Evolutionary conservation across 2,329 filamentous ascomycete genomes (phyloP), one percentile per base, ranked within the genome.

Genomic region (Ilyonectria robusta): DNA sequence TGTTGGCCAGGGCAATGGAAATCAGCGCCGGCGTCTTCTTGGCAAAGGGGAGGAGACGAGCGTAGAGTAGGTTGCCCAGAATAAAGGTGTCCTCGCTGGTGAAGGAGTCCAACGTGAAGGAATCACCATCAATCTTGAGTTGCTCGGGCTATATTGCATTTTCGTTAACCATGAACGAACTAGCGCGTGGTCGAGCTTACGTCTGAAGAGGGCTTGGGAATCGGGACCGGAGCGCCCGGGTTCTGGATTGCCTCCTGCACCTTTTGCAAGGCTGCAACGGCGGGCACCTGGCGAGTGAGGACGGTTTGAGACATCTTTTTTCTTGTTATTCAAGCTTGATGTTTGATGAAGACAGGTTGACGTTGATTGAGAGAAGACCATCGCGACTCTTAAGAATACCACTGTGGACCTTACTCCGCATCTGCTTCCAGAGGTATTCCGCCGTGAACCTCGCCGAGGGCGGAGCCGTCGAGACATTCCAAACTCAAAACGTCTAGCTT

Each of bases 51-150:
- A 87, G 81, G 8, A 93, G 87, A n/a, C 90, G 86, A 44, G 85
- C 87, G 73, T 91, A 88, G 29, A 93, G 85, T 21, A 90, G 86
- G 69, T 87, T 86, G 65, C 91, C 91, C 4, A 93, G 86, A 37
- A 87, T 84, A 84, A 88, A 92, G 57, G 91, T 91, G 72, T 92
- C 90, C 26, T 86, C 81, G 61, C 85, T 82, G 2, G 90, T 92
- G 81, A 93, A 93, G 69, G 86, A 78, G 11, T 80, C 74, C 26
- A 87, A 72, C 0, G 77, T 81, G 76, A 87, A 83, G 6, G 82
- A 83, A 72, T 85, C 81, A 47, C 81, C 80, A 29, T 78, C 77
- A n/a, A 75, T 74, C 48, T 78, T 76, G 9, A 81, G 73, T 31
- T 72, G 67, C 1, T 75, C 70, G 9, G 78, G 21, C 79, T 81